Evolutionary conservation across 768 basidiomycete species (phyloP).

Genomic region (Daedaleopsis sinensis): DNA sequence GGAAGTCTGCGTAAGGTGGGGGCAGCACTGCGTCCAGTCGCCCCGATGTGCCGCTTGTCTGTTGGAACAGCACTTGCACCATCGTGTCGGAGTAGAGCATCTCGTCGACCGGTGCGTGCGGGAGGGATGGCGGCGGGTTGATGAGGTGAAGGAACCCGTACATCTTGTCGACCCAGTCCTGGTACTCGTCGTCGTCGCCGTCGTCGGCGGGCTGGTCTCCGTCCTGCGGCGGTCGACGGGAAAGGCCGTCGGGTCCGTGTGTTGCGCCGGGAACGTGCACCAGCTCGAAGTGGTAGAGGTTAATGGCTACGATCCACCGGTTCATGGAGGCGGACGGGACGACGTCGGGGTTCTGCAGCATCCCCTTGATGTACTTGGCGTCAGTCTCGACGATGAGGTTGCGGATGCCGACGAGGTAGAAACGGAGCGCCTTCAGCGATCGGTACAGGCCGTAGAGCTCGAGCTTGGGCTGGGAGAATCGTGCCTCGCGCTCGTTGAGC

Average conservation of each 20-base stretch:
- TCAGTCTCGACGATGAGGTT: constrained; percentile 41
- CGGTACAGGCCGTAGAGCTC: constrained; percentile 29
- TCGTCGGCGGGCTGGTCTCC: background rate
- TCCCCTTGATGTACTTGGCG: constrained; percentile 40
- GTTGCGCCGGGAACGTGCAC: constrained; percentile 37
- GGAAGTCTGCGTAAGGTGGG: background rate
- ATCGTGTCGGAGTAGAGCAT: constrained; percentile 21
- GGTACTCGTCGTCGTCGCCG: background rate
- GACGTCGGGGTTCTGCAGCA: constrained; percentile 41
- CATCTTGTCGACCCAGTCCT: constrained; percentile 12
- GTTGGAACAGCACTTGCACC: background rate
- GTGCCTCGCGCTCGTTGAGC: constrained; percentile 30
- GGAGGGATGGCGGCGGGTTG: constrained; percentile 11
- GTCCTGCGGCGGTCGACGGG: constrained; percentile 12
- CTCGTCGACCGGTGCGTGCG: constrained; percentile 10
- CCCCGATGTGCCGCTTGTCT: background rate
- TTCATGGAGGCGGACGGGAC: constrained; percentile 42
- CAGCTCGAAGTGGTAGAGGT: constrained; percentile 38
- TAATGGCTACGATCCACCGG: constrained; percentile 44
- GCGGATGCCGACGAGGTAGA: constrained; percentile 9
- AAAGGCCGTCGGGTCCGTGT: constrained; percentile 36
- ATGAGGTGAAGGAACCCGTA: constrained; percentile 7
- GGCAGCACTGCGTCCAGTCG: background rate
- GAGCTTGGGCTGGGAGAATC: constrained; percentile 29
- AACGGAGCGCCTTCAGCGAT: constrained; percentile 1